A percentile compares a stretch with the other conserved stretches of the same genome.
phyloP scores from a whole-genome alignment of 1,139 yeast genomes.

The Saccharomyces hybrid region DNA sequence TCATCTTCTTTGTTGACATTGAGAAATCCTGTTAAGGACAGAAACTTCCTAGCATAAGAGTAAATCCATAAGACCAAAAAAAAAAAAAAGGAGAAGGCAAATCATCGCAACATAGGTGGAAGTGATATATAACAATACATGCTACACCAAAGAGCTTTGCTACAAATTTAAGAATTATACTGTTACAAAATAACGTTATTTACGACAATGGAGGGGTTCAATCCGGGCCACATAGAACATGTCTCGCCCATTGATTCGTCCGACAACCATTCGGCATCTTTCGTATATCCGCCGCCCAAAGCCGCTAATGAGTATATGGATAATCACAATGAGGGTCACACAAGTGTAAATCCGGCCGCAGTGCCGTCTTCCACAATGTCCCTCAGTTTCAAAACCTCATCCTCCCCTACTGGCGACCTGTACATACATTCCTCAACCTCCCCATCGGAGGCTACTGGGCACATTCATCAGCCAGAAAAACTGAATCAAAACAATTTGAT shows the following conservation, averaged over 20 bases:
- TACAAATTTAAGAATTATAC: background rate
- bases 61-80: background rate
- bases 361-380: background rate
- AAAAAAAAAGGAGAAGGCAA: background rate
- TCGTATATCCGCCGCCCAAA: background rate
- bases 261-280: background rate
- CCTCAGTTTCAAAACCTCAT: background rate
- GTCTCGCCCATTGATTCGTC: background rate
- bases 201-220: background rate
- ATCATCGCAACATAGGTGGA: background rate
- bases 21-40: background rate
- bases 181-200: background rate
- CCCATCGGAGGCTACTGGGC: conserved; percentile 1
- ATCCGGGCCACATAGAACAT: background rate
- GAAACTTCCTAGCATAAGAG: background rate
- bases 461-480: conserved; percentile 9
- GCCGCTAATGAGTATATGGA: background rate
- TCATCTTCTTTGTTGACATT: background rate
- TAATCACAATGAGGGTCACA: background rate
- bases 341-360: background rate
- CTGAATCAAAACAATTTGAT: conserved; percentile 28
- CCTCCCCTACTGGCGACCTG: background rate
- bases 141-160: background rate
- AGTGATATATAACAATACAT: background rate
- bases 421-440: background rate